Evolutionary conservation across 148 eudicot genomes (phyloP).

Genomic region (Camellia sinensis): DNA sequence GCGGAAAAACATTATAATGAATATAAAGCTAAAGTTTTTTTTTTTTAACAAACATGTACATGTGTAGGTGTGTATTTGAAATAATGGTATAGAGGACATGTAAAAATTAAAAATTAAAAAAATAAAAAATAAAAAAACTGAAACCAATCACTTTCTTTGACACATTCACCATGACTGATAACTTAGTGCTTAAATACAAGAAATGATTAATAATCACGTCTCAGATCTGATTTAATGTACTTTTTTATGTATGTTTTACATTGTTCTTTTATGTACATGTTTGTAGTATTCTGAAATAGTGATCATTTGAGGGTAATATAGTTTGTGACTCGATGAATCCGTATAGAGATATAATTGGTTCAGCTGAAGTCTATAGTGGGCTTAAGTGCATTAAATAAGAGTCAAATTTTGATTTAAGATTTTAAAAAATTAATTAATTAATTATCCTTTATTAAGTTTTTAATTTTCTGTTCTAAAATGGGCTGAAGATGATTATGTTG

Average conservation of each 20-base stretch:
- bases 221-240: not conserved
- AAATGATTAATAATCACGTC: not conserved
- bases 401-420: not conserved
- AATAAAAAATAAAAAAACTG: not conserved
- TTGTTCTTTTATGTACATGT: not conserved
- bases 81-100: not conserved
- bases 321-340: not conserved
- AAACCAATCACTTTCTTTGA: not conserved
- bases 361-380: not conserved
- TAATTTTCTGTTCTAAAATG: not conserved
- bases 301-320: not conserved
- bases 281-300: not conserved
- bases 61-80: not conserved
- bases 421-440: not conserved
- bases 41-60: not conserved
- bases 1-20: not conserved
- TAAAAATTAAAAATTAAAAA: not conserved
- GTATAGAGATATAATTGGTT: not conserved
- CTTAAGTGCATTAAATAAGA: not conserved
- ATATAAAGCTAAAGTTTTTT: not conserved
- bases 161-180: not conserved
- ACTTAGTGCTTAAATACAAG: not conserved
- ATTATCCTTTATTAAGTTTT: not conserved
- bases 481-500: not conserved
- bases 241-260: not conserved